phyloP scores from a whole-genome alignment of 352 stramenopile genomes.

The Pythium biforme region DNA sequence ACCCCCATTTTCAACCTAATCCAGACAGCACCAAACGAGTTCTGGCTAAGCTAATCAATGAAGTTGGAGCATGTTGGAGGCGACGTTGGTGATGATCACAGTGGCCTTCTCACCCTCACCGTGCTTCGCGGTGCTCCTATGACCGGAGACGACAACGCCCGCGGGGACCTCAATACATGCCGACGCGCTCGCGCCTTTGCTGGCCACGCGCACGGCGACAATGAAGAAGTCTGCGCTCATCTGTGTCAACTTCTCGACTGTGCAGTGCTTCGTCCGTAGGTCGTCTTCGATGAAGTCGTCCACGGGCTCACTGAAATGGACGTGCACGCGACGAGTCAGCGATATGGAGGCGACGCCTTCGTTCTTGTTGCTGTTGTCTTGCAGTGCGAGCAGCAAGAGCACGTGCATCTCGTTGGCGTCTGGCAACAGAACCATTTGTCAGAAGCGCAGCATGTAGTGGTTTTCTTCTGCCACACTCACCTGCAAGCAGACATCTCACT shows the following conservation, averaged over 20 bases:
- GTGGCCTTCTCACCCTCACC: no score
- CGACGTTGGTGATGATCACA: constrained; percentile 9
- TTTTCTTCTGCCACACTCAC: constrained; percentile 33
- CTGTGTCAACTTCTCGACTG: constrained; percentile 37
- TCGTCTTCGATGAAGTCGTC: constrained; percentile 63
- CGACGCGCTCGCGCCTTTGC: neutral
- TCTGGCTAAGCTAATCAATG: constrained; percentile 1
- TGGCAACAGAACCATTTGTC: neutral
- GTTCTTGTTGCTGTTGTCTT: neutral
- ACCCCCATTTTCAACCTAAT: constrained; percentile 4
- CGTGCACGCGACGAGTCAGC: constrained; percentile 29
- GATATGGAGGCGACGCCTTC: neutral
- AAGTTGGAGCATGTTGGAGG: constrained; percentile 20
- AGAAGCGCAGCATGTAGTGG: no score
- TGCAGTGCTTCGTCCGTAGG: constrained; percentile 32
- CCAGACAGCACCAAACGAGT: neutral
- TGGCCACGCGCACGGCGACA: constrained; percentile 9
- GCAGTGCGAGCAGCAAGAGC: constrained; percentile 4
- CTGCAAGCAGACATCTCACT: constrained; percentile 51
- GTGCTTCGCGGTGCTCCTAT: neutral
- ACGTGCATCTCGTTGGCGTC: constrained; percentile 18
- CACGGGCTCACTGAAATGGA: constrained; percentile 74
- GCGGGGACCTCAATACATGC: constrained; percentile 21
- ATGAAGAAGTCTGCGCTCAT: constrained; percentile 47
- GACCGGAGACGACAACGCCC: neutral